Evolutionary conservation across 2,329 filamentous ascomycete species (phyloP).

Genomic region (Botryotinia narcissicola): DNA sequence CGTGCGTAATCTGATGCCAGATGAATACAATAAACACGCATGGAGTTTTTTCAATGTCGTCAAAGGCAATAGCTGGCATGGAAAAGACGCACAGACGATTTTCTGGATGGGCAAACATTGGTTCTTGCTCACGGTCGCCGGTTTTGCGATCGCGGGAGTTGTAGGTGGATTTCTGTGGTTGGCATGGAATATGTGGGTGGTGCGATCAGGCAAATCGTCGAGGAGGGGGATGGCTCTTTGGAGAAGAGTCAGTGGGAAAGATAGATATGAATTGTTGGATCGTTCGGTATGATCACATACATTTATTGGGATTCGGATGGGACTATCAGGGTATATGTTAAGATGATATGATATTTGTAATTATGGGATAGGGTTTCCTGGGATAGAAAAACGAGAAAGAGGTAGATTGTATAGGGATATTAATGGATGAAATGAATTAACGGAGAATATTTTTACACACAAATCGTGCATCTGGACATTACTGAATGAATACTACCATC

Average conservation of each 20-base stretch:
- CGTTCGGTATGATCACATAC: constrained; percentile 30
- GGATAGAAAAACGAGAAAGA: constrained; percentile 11
- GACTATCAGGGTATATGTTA: background rate
- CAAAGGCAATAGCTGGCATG: constrained; percentile 48
- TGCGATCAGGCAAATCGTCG: constrained; percentile 24
- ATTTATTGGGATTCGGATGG: background rate
- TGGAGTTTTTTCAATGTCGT: constrained; percentile 68
- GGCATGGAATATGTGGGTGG: constrained; percentile 35
- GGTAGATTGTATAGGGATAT: background rate
- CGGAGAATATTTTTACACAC: background rate
- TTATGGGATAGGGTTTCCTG: background rate
- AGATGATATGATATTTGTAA: background rate
- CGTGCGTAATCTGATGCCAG: constrained; percentile 65
- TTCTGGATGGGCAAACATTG: constrained; percentile 50
- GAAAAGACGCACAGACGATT: constrained; percentile 46
- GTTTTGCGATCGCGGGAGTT: constrained; percentile 37
- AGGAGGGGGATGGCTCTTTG: constrained; percentile 28
- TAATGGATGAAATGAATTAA: constrained; percentile 14
- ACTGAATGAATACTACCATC: background rate
- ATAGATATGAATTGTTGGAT: constrained; percentile 37
- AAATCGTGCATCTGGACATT: background rate
- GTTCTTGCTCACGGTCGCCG: constrained; percentile 40
- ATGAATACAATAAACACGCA: constrained; percentile 64
- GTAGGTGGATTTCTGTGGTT: constrained; percentile 34
- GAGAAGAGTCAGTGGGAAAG: constrained; percentile 32